phyloP scores from a whole-genome alignment of 345 rosid genomes.

The Eucalyptus marginata region DNA sequence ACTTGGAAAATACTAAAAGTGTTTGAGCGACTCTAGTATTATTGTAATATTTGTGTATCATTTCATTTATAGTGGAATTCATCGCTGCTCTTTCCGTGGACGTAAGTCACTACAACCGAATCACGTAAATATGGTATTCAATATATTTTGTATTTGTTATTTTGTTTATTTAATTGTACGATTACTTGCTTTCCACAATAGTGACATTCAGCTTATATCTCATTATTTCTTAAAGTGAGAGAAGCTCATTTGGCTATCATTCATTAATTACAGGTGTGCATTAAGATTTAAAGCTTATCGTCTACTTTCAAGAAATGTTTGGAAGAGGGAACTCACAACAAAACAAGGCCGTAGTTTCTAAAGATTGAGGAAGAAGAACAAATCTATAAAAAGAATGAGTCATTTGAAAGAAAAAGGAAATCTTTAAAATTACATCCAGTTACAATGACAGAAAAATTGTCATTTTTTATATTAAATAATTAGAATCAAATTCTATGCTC shows the following conservation, averaged over 20 bases:
- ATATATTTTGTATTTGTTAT: too few relatives aligned
- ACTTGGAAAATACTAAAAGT: too few relatives aligned
- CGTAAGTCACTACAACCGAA: accelerated
- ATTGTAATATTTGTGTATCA: too few relatives aligned
- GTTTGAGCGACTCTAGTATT: too few relatives aligned
- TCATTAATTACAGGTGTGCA: neutral
- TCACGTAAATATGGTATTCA: too few relatives aligned
- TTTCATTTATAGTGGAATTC: too few relatives aligned
- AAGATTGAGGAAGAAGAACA: neutral
- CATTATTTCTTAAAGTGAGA: neutral
- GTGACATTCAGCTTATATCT: neutral
- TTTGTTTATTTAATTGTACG: too few relatives aligned
- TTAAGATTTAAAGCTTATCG: neutral
- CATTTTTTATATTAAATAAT: neutral
- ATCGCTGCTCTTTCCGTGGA: accelerated
- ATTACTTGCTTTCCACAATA: too few relatives aligned
- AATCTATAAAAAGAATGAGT: too few relatives aligned
- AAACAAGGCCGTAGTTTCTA: neutral
- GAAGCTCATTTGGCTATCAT: neutral
- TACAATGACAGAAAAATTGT: neutral
- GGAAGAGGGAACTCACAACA: neutral
- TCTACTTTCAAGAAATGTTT: neutral
- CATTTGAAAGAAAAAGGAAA: neutral
- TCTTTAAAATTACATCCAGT: too few relatives aligned
- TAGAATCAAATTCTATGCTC: neutral